Evolutionary conservation across 139 green algal genomes (phyloP), one percentile per base, ranked within the genome.

Genomic region (Prasinococcaceae sp.): DNA sequence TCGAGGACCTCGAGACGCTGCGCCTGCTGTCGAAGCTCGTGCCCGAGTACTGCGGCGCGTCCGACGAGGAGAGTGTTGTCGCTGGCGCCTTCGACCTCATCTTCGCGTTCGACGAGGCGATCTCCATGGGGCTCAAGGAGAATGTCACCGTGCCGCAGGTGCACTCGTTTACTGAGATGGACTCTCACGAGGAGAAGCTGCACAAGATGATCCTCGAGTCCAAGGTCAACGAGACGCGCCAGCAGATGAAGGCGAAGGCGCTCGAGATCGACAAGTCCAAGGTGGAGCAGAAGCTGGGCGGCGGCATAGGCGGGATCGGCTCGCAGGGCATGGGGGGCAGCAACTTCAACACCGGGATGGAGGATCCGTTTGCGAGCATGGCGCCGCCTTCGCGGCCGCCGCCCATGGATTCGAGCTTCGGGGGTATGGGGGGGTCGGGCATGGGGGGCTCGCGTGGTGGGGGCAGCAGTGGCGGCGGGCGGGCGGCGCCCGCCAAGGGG

Each of bases 61-160:
- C 94, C 23, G 84, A 96, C 17, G 90, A 98, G 59, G 83, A 93
- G 48, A 58, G 53, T 36, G 64, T 95, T 12, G 50, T 26, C n/a
- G 30, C 50, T 17, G 70, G 66, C 16, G 84, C 90, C 0, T 99
- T 97, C 48, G 89, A 98, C 52, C 74, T 99, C n/a, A 83, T 99
- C 22, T 98, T 97, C 62, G 90, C 92, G 0, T 99, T 99, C 73
- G 92, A 99, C 53, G 92, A 99, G 64, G 85, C 94, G 50, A 92
- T 99, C 47, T 88, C 79, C 2, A 53, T 88, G 30, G 92, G 92
- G 2, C 68, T 92, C 67, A 94, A 93, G 68, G 85, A 94, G 63
- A 85, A 83, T 58, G 73, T 93, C 49, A 90, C 75, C 1, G 65
- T 92, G 26, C 33, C 61, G 43, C 79, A 84, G 61, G 83, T 97